Base-by-base conservation (phyloP, 805 yeast genomes). In the Ogataea pilisensis region DNA sequence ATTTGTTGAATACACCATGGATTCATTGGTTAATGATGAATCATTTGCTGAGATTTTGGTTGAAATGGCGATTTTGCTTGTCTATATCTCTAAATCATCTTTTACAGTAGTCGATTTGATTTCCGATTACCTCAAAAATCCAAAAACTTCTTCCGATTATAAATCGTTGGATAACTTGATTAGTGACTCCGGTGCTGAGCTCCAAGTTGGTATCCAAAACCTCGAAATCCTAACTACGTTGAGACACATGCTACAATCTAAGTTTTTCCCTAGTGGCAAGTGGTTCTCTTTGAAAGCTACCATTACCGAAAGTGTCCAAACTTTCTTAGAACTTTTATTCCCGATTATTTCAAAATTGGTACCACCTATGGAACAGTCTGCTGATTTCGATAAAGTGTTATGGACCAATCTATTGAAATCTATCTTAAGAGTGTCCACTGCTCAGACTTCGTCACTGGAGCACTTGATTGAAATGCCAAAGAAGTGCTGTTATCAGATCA, bases 201-300 rank as follows among this genome's bases (percentile, higher is more conserved):
- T 51, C 4, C 34, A 37, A 5, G 37, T 45, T 20, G 35, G 45
- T 3, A 31, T 41, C 0, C 34, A 38, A 12, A 42, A 27, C 8
- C 25, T 44, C 5, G 49, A 47, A 5, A 37, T 44, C 33, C 45
- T 72, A 14, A 39, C 55, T 11, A 53, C 66, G 0, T 68, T 78
- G 14, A 73, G 75, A 49, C 58, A 72, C 22, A 60, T 82, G 44
- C 58, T 79, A 39, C 74, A 70, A 46, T 73, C 80, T 26, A 70
- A 68, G 38, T 79, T 75, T 54, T 84, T 75, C 66, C 91, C 91
- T 3, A 70, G 72, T 34, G 73, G 71, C 24, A 80, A 77, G 50
- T 88, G 95, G 95, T 60, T 86, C 6, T 82, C 93, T 0, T 60
- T 85, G 19, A 73, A 78, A 43, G 73, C 85, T 0, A 48, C 80